phyloP scores from a whole-genome alignment of 495 filamentous ascomycete genomes.

The Paragyromitra xinjiangensis region DNA sequence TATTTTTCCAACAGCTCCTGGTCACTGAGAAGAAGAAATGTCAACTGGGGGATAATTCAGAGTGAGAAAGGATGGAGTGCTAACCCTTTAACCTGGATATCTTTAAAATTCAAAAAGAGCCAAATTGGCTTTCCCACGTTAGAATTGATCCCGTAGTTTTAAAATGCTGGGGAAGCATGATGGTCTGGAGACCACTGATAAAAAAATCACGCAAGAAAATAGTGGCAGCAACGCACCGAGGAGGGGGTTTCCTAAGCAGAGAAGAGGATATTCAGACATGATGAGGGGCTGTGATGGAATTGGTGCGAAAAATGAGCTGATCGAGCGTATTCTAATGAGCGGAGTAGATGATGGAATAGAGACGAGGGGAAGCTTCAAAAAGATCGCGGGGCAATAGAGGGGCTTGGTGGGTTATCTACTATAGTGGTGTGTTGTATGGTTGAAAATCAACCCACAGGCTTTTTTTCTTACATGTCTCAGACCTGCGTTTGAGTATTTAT shows the following conservation, averaged over 20 bases:
- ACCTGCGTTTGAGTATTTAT: slow-evolving; percentile 30
- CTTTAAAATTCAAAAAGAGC: slow-evolving; percentile 60
- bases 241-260: slow-evolving; percentile 95
- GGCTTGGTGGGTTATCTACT: slow-evolving; percentile 38
- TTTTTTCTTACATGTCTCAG: slow-evolving; percentile 38
- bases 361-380: slow-evolving; percentile 39
- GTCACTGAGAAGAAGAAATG: slow-evolving; percentile 63
- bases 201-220: slow-evolving; percentile 15
- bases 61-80: slow-evolving; percentile 33
- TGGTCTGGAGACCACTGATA: not conserved
- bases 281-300: slow-evolving; percentile 1
- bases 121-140: slow-evolving; percentile 26
- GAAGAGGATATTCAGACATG: slow-evolving; percentile 73
- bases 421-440: slow-evolving; percentile 21
- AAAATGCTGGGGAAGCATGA: not conserved
- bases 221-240: slow-evolving; percentile 71
- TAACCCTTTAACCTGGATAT: slow-evolving; percentile 89
- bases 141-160: not conserved
- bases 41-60: slow-evolving; percentile 45
- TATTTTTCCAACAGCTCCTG: slow-evolving; percentile 88
- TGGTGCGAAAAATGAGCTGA: slow-evolving; percentile 14
- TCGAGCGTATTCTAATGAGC: slow-evolving; percentile 8
- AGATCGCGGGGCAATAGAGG: slow-evolving; percentile 49
- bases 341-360: slow-evolving; percentile 23
- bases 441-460: slow-evolving; percentile 25